Conservation (phyloP, 2,329 filamentous ascomycete genomes). For the Beauveria brongniartii region DNA sequence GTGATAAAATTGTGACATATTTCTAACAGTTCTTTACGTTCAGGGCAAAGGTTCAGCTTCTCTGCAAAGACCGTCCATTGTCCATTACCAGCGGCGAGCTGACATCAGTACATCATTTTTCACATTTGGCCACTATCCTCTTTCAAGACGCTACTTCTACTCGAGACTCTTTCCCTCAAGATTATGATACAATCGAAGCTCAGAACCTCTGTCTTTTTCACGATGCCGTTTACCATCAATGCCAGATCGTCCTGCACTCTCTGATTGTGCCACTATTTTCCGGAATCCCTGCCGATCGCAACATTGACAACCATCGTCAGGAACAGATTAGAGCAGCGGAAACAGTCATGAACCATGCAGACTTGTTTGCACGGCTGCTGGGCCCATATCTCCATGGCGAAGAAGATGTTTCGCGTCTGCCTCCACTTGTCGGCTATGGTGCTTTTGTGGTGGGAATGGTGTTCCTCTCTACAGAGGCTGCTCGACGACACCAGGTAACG, state of each 20-base stretch:
- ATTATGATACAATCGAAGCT: not conserved
- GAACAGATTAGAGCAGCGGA: not conserved
- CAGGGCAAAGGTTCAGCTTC: slow-evolving; percentile 1
- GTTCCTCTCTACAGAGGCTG: not conserved
- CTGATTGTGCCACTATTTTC: not conserved
- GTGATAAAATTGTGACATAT: not conserved
- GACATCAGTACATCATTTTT: slow-evolving; percentile 5
- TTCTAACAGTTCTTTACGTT: not conserved
- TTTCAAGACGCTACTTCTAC: not conserved
- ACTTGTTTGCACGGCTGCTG: not conserved
- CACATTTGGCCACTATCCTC: not conserved
- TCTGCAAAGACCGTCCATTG: slow-evolving; percentile 1
- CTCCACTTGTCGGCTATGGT: slow-evolving; percentile 1
- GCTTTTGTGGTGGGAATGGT: slow-evolving; percentile 2
- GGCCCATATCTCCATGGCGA: not conserved
- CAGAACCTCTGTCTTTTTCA: not conserved
- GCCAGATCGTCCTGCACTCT: slow-evolving; percentile 3
- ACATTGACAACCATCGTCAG: not conserved
- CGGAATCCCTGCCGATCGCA: not conserved
- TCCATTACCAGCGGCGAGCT: not conserved
- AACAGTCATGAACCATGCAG: not conserved
- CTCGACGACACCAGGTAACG: not conserved
- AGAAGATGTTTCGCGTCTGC: not conserved
- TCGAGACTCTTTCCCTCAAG: not conserved
- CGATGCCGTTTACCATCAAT: slow-evolving; percentile 4